These are phyloP conservation scores for Neurospora pannonica DNA, from an alignment of 495 filamentous ascomycete genomes.

Conservation along the genomic window DNA sequence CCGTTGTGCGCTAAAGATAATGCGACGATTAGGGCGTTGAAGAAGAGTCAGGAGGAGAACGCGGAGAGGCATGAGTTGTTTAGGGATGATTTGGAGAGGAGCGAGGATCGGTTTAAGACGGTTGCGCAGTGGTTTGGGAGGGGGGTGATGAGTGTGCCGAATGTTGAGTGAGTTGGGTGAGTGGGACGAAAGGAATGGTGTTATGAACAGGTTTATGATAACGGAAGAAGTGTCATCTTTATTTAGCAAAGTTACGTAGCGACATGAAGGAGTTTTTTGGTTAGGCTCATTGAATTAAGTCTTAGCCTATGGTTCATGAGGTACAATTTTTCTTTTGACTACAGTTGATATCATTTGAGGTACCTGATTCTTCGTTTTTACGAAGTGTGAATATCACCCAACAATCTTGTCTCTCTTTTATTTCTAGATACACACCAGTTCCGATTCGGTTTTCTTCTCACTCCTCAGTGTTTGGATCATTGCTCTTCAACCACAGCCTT, in stretches of 20 bases:
- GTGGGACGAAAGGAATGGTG: background rate
- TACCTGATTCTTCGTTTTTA: too few species aligned
- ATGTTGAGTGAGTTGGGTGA: slow-evolving; percentile 23
- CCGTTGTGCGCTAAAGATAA: slow-evolving; percentile 75
- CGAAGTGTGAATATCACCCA: too few species aligned
- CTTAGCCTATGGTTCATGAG: too few species aligned
- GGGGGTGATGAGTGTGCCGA: slow-evolving; percentile 65
- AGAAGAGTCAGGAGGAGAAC: slow-evolving; percentile 77
- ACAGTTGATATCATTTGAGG: too few species aligned
- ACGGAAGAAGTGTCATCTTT: too few species aligned
- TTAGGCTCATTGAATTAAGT: background rate
- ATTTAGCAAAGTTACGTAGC: background rate
- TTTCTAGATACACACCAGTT: too few species aligned
- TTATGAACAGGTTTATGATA: background rate
- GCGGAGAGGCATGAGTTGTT: slow-evolving; percentile 89
- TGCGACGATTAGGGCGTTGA: slow-evolving; percentile 75
- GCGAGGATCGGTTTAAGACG: slow-evolving; percentile 75
- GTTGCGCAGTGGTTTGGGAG: slow-evolving; percentile 90
- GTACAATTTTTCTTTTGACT: too few species aligned
- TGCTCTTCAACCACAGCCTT: background rate
- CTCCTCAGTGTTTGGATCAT: too few species aligned
- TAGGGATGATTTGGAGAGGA: slow-evolving; percentile 65
- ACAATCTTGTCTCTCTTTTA: too few species aligned
- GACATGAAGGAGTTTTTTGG: background rate
- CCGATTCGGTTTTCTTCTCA: too few species aligned